These are phyloP conservation scores for Capronia americana DNA, from an alignment of 2,329 filamentous ascomycete genomes.

Conservation along the genomic window DNA sequence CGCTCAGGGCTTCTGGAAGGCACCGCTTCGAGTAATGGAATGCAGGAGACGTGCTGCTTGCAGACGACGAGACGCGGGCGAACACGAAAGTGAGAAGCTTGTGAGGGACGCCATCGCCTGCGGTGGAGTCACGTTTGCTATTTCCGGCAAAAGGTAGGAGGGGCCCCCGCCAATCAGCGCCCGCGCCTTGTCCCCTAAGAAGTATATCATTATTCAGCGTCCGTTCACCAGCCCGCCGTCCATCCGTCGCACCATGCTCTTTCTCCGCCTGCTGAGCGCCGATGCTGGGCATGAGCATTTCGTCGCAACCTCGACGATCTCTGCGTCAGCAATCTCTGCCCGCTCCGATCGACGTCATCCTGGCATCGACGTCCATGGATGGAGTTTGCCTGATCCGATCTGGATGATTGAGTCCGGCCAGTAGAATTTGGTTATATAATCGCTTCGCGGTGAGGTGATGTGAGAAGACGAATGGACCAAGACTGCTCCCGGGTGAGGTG, in stretches of 20 bases:
- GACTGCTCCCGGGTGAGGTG: not conserved
- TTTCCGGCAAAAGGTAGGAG: constrained; percentile 16
- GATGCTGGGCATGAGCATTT: not conserved
- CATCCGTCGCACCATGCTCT: not conserved
- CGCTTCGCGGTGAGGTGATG: constrained; percentile 18
- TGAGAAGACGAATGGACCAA: constrained; percentile 9
- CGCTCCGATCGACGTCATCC: not conserved
- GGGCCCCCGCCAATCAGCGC: not conserved
- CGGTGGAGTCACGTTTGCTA: constrained; percentile 11
- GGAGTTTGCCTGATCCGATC: not conserved
- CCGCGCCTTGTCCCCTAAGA: constrained; percentile 17
- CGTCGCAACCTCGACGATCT: not conserved
- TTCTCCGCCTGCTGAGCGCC: not conserved
- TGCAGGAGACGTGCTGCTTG: not conserved
- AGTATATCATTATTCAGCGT: constrained; percentile 22
- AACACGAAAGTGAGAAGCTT: constrained; percentile 6
- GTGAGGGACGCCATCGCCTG: not conserved
- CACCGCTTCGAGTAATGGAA: constrained; percentile 1
- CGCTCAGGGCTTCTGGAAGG: constrained; percentile 1
- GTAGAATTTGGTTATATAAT: constrained; percentile 24
- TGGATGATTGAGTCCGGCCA: not conserved
- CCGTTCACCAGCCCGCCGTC: constrained; percentile 1
- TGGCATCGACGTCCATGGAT: not conserved
- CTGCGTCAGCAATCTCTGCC: not conserved
- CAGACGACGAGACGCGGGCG: not conserved